Evolutionary conservation across 2,329 filamentous ascomycete species (phyloP), one percentile per base, ranked within the genome.

Genomic region (Cryphonectria parasitica): DNA sequence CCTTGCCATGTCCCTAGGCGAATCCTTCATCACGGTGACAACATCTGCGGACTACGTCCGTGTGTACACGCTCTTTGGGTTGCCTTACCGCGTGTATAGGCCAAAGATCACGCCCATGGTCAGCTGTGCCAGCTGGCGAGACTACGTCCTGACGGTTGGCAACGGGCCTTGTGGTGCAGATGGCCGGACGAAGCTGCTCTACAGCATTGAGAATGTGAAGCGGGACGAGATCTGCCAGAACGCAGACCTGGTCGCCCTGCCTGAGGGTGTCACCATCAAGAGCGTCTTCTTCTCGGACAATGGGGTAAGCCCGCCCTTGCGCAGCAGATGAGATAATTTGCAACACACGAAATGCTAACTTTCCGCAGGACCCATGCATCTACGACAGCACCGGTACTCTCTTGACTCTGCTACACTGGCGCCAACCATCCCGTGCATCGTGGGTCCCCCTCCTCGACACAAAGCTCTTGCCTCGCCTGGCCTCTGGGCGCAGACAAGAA

Each of bases 381-480:
- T 99, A 98, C 80, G 96, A 98, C 80, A 94, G 93, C 6, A 93
- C 93, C 1, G 96, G 97, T 56, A 94, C 95, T 0, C 85, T 99
- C 1, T 86, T 98, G 17, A 92, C 95, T 1, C 87, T 98, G 2
- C 86, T 97, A 61, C 95, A 97, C 81, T 99, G 96, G 96, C 91
- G 96, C 11, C 91, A 87, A 31, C 91, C 91, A 0, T 93, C 92
- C 4, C 91, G 96, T 77, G 96, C 95, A 13, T 90, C 88, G 71
- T 99, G 96, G 96, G 90, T 97, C 2, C 96, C 96, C 0, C 86
- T 99, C 2, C 88, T 99, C 3, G 95, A 99, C 81, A 99, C 97
- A 0, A 93, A 88, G 71, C 89, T 92, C 52, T 86, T 99, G 15
- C 87, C 93, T 0, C 94, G 96, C 72, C 87, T 98, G 3, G 92